Evolutionary conservation across 2,329 filamentous ascomycete species (phyloP).

Genomic region (Talaromyces sp.): DNA sequence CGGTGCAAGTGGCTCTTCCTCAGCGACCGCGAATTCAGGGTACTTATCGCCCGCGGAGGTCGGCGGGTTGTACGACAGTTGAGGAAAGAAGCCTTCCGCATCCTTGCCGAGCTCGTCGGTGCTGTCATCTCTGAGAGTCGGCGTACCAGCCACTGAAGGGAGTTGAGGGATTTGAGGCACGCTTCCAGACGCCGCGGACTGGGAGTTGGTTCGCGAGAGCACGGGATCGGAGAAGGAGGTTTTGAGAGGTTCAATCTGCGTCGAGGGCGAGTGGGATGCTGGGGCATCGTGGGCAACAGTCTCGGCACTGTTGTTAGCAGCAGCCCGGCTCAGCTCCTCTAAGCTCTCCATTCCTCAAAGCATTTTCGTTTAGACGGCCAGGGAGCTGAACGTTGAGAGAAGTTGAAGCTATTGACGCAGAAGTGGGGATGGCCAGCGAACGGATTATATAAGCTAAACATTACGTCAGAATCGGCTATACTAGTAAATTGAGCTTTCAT

Average conservation of each 20-base stretch:
- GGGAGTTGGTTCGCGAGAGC: constrained; percentile 1
- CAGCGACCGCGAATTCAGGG: constrained; percentile 29
- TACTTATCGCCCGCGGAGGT: constrained; percentile 24
- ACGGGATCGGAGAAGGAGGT: constrained; percentile 6
- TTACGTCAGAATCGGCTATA: not conserved
- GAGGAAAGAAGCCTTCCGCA: constrained; percentile 6
- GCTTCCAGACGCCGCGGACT: not conserved
- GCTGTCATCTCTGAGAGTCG: not conserved
- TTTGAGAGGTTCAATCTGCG: constrained; percentile 4
- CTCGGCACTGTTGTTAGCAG: constrained; percentile 19
- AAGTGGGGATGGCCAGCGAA: not conserved
- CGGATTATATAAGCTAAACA: not conserved
- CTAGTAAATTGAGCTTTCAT: not conserved
- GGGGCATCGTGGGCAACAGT: constrained; percentile 15
- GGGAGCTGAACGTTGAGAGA: not conserved
- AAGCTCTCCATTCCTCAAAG: constrained; percentile 32
- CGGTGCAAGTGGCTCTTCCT: constrained; percentile 41
- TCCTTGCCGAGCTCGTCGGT: not conserved
- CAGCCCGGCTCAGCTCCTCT: constrained; percentile 26
- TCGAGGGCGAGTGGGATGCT: constrained; percentile 16
- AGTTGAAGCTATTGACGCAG: not conserved
- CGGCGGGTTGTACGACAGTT: constrained; percentile 24
- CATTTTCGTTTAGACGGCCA: not conserved
- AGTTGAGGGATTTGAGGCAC: not conserved
- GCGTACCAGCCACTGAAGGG: not conserved